Conservation (phyloP, 140 eudicot genomes). For the Cichorium intybus region DNA sequence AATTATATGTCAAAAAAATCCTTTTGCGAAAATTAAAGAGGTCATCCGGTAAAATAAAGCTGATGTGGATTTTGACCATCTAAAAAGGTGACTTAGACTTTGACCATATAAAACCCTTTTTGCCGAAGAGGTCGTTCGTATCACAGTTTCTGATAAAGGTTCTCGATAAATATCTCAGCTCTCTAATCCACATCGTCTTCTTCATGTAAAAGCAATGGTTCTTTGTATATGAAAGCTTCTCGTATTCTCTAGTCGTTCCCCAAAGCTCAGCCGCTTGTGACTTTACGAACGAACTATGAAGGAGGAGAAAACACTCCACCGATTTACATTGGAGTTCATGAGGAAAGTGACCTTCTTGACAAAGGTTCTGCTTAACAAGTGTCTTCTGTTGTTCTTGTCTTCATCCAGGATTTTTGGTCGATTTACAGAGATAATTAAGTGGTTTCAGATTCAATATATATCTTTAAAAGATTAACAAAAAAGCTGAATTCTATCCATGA, state of each 20-base stretch:
- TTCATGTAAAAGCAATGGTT: constrained; percentile 48
- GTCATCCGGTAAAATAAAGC: too few species aligned
- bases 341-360: constrained; percentile 58
- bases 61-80: too few species aligned
- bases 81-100: too few species aligned
- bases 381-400: constrained; percentile 11
- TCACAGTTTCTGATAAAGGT: constrained; percentile 58
- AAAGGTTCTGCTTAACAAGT: constrained; percentile 37
- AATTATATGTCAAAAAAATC: too few species aligned
- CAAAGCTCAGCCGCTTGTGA: constrained; percentile 47
- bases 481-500: constrained; percentile 98
- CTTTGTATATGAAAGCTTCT: constrained; percentile 33
- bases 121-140: constrained; percentile 66
- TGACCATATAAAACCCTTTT: too few species aligned
- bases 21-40: too few species aligned
- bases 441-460: background rate
- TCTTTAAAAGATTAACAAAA: constrained; percentile 5
- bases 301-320: constrained; percentile 46
- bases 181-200: constrained; percentile 77
- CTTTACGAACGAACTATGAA: constrained; percentile 13
- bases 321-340: constrained; percentile 37
- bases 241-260: constrained; percentile 19
- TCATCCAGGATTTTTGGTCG: constrained; percentile 17
- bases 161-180: constrained; percentile 72
- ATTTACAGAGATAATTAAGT: background rate